Evolutionary conservation across 164 flowering plant species (phyloP).

Genomic region (Vitis riparia): DNA sequence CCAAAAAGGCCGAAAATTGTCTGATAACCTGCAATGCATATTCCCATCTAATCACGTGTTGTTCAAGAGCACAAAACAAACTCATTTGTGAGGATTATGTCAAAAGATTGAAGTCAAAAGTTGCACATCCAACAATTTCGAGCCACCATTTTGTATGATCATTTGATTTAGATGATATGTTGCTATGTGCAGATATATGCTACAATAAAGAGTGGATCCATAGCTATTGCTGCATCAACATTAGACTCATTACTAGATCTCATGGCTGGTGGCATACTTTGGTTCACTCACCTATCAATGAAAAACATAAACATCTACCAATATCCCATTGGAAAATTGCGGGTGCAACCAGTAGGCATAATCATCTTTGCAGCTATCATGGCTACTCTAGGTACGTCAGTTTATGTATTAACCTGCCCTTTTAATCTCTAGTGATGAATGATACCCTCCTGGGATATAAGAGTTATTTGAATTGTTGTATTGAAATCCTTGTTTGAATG

Average conservation of each 20-base stretch:
- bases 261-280: conserved; percentile 98
- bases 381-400: conserved; percentile 87
- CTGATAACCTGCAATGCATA: too few relatives aligned
- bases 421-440: not conserved
- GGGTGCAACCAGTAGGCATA: conserved; percentile 97
- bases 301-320: conserved; percentile 81
- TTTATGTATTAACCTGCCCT: not conserved
- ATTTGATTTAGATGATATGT: not conserved
- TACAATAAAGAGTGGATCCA: conserved; percentile 81
- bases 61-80: too few relatives aligned
- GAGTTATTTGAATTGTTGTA: not conserved
- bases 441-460: not conserved
- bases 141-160: not conserved
- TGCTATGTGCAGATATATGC: conserved; percentile 66
- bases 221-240: conserved; percentile 98
- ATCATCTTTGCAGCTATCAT: conserved; percentile 92
- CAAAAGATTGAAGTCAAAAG: too few relatives aligned
- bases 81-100: too few relatives aligned
- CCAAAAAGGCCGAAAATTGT: not conserved
- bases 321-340: conserved; percentile 93
- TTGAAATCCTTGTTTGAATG: too few relatives aligned
- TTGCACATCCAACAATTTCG: not conserved
- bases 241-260: conserved; percentile 93
- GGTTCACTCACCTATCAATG: conserved; percentile 94
- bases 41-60: too few relatives aligned